Percentiles rank a stretch among this genome's conserved stretches.
These are phyloP conservation scores for Aspergillaceae sp. DNA, from an alignment of 2,329 filamentous ascomycete genomes.

Conservation along the genomic window DNA sequence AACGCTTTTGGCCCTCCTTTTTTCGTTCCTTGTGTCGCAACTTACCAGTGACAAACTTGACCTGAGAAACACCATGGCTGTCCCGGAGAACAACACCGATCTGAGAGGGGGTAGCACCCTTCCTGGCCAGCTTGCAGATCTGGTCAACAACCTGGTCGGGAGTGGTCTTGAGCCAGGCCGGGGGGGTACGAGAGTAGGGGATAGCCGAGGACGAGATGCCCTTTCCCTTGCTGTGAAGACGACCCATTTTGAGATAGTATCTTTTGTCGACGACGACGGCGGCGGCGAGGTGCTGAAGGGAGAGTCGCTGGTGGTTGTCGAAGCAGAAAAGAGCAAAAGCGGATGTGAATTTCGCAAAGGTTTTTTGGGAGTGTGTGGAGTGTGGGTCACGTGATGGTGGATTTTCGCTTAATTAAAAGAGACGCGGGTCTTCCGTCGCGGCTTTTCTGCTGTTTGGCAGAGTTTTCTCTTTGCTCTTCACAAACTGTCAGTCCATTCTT, in stretches of 20 bases:
- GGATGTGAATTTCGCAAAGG: background rate
- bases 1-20: background rate
- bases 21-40: background rate
- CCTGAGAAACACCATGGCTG: constrained; percentile 95
- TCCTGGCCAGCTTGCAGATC: constrained; percentile 97
- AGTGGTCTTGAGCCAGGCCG: constrained; percentile 97
- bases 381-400: constrained; percentile 25
- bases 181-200: constrained; percentile 89
- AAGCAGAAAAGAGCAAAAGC: constrained; percentile 8
- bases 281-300: no score
- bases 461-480: constrained; percentile 6
- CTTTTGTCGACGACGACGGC: constrained; percentile 17
- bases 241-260: constrained; percentile 41
- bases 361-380: constrained; percentile 10
- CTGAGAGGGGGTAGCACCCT: constrained; percentile 96
- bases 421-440: background rate
- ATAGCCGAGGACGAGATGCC: constrained; percentile 93
- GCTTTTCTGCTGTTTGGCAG: constrained; percentile 8
- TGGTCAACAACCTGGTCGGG: constrained; percentile 98
- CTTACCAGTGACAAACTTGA: constrained; percentile 94
- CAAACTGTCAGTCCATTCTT: background rate
- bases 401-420: background rate
- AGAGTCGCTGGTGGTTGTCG: constrained; percentile 1
- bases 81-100: constrained; percentile 98
- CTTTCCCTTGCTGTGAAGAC: constrained; percentile 99